Evolutionary conservation across 2,329 filamentous ascomycete genomes (phyloP), one percentile per base, ranked within the genome.

Genomic region (Colletotrichum sp.): DNA sequence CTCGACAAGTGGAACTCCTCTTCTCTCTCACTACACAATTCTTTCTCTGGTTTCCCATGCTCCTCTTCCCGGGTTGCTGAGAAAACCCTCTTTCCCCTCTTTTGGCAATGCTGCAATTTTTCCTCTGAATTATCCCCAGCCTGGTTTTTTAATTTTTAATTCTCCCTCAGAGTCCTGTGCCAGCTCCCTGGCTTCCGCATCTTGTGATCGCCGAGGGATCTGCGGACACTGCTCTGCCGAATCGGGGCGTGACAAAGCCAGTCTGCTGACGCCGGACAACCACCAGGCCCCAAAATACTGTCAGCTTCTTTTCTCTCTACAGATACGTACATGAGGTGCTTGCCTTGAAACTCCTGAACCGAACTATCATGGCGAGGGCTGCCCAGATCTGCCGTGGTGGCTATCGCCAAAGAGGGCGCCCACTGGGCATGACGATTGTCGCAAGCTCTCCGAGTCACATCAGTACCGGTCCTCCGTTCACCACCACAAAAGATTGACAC

Each of bases 1-100:
- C 73, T 76, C 73, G 70, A 76, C 73, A 60, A 73, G 73, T 73
- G 73, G 70, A 62, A 65, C 64, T 75, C 69, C 64, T 60, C 62
- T 67, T 65, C 64, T 58, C 60, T 62, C 67, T 68, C 34, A 64
- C 70, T 73, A 76, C 71, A 76, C 74, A 76, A 76, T 76, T 76
- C 71, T 76, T 71, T 68, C 71, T 55, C 21, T 16, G 32, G 55
- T 73, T 65, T 34, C 48, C 70, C 65, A 52, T 26, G 6, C 34
- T 65, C 69, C 28, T 69, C 73, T 55, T 15, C 70, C 70, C 36
- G 32, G 13, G 26, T 9, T 61, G 28, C 58, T 38, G 16, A 26
- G 70, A 30, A 61, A 70, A 43, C 32, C 30, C 58, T 28, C n/a
- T 56, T 52, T 69, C 52, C 66, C 66, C 66, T 68, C 52, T 60